Evolutionary conservation across 805 yeast genomes (phyloP), one percentile per base, ranked within the genome.

Genomic region (Yamadazyma phyllophila): DNA sequence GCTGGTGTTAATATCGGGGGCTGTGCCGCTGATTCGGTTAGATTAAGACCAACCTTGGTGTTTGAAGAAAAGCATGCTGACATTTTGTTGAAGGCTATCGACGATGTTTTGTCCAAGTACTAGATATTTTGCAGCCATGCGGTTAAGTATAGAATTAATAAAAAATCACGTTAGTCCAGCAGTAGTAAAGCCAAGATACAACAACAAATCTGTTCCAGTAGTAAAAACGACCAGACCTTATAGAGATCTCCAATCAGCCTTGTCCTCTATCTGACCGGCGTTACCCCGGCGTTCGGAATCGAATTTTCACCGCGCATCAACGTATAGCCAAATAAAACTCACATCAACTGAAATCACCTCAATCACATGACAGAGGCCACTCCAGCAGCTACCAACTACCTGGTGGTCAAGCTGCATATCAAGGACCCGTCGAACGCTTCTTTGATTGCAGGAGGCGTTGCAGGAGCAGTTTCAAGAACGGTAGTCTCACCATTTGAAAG

Each of bases 401-500:
- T 26, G 38, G 12, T 24, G 29, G 17, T 26, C 2, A 37, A 37
- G 20, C 13, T 11, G 5, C 13, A 6, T 4, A 43, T 69, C 36
- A 74, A 74, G 47, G 62, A 64, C 15, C 86, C 81, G 44, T 74
- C 82, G 13, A 77, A 78, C 27, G 74, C 89, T 2, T 80, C 90
- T 3, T 74, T 86, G 32, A 47, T 85, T 7, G 77, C 88, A 5
- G 95, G 95, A 12, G 94, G 94, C 6, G 56, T 82, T 7, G 92
- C 76, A 2, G 95, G 95, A 13, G 89, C 89, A 0, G 71, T 85
- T 0, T 87, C 96, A 1, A 73, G 98, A 44, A 92, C 98, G 0
- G 88, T 86, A 1, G 97, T 91, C 5, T 88, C 97, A 10, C 99
- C 99, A 1, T 82, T 92, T 65, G 99, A 92, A 63, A 73, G 99